These are phyloP conservation scores for Paramecium bursaria DNA, from an alignment of 73 alveolate species.

Conservation along the genomic window DNA sequence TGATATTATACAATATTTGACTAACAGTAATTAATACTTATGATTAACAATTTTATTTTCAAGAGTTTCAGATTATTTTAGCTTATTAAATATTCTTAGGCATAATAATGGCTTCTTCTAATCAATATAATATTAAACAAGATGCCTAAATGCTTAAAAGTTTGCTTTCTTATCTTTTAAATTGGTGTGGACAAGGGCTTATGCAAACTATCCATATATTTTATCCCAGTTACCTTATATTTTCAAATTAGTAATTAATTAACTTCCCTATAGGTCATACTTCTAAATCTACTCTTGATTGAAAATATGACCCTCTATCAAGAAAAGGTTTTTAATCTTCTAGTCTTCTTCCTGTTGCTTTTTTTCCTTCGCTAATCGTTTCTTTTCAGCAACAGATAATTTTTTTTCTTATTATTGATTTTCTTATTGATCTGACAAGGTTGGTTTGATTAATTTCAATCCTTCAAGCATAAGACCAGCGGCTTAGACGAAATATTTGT, in stretches of 20 bases:
- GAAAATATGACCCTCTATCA: conserved; percentile 43
- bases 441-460: conserved; percentile 15
- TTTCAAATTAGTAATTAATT: conserved; percentile 17
- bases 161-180: conserved; percentile 12
- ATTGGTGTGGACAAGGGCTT: conserved; percentile 51
- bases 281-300: conserved; percentile 55
- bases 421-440: conserved; percentile 35
- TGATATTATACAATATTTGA: conserved; percentile 14
- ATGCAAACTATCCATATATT: conserved; percentile 30
- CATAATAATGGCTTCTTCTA: conserved; percentile 58
- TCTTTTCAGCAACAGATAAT: conserved; percentile 51
- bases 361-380: conserved; percentile 40
- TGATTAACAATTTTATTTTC: conserved; percentile 42
- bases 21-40: conserved; percentile 5
- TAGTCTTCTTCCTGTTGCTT: conserved; percentile 52
- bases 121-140: conserved; percentile 60
- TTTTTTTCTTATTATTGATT: conserved; percentile 55
- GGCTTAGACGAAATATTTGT: conserved; percentile 69
- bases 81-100: conserved; percentile 54
- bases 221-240: conserved; percentile 13
- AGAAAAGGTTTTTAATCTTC: conserved; percentile 24
- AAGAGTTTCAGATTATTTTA: conserved; percentile 22
- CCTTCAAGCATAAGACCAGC: conserved; percentile 56
- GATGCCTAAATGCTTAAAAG: conserved; percentile 29
- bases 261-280: conserved; percentile 63